phyloP scores from a whole-genome alignment of 106 monocot genomes.

The Allium fistulosum region DNA sequence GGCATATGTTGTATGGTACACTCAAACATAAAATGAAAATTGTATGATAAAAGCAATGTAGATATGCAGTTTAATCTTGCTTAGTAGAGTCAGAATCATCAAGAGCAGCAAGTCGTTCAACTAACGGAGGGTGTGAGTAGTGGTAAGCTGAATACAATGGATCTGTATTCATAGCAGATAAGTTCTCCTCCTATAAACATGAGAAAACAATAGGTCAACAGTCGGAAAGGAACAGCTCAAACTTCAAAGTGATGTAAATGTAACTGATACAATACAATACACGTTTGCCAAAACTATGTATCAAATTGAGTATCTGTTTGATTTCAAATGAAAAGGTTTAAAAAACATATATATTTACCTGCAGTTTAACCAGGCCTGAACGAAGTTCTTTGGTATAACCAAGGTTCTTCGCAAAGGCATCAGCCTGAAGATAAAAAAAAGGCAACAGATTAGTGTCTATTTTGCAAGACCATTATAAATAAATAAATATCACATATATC shows the following conservation, averaged over 20 bases:
- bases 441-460: neutral
- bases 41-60: no score
- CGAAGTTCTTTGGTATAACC: conserved; percentile 58
- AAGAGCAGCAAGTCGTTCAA: conserved; percentile 79
- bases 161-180: conserved; percentile 96
- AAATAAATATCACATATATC: neutral
- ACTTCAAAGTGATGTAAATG: neutral
- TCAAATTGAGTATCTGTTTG: neutral
- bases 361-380: conserved; percentile 79
- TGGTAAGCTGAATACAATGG: conserved; percentile 97
- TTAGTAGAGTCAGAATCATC: conserved; percentile 71
- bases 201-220: neutral
- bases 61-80: conserved; percentile 28
- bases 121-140: conserved; percentile 90
- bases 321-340: neutral
- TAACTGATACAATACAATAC: neutral
- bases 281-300: neutral
- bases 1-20: no score
- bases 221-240: no score
- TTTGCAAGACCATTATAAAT: neutral
- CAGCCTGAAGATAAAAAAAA: conserved; percentile 49
- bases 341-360: conserved; percentile 33
- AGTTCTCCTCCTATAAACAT: conserved; percentile 83
- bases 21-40: no score
- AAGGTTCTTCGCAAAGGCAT: conserved; percentile 93